These are phyloP conservation scores for Diaporthe sp. DNA, from an alignment of 2,329 filamentous ascomycete genomes.

Conservation along the genomic window DNA sequence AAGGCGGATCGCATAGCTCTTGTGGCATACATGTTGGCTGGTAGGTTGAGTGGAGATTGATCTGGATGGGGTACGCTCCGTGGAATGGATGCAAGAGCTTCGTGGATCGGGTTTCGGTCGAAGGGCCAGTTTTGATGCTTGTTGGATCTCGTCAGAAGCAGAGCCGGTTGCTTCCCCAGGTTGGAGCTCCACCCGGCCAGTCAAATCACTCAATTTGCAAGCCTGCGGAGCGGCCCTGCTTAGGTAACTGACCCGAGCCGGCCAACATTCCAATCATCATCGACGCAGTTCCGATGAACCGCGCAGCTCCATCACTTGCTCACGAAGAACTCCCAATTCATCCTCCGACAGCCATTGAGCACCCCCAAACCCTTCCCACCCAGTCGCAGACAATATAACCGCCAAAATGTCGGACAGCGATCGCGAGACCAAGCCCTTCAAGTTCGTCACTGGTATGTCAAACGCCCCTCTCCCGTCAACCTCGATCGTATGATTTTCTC, in stretches of 20 bases:
- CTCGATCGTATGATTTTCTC: constrained; percentile 44
- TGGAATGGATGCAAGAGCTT: constrained; percentile 37
- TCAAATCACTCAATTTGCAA: constrained; percentile 39
- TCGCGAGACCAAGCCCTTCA: constrained; percentile 97
- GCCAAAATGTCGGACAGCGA: constrained; percentile 93
- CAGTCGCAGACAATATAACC: constrained; percentile 50
- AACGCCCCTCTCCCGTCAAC: constrained; percentile 44
- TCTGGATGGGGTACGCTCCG: constrained; percentile 20
- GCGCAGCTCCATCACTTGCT: constrained; percentile 45
- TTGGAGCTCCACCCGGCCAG: constrained; percentile 38
- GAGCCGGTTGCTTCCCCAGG: constrained; percentile 29
- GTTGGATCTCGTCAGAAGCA: constrained; percentile 34
- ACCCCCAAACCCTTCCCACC: constrained; percentile 46
- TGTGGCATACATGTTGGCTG: constrained; percentile 73
- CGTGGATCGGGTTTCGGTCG: constrained; percentile 38
- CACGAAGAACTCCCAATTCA: constrained; percentile 31
- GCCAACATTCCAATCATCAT: constrained; percentile 38
- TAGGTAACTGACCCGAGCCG: constrained; percentile 31
- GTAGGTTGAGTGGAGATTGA: constrained; percentile 48
- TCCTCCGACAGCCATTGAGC: constrained; percentile 48
- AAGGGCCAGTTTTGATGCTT: constrained; percentile 31
- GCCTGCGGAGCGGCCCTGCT: constrained; percentile 22
- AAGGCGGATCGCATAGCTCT: constrained; percentile 73
- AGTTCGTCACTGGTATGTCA: constrained; percentile 97
- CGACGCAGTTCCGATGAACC: constrained; percentile 40